These are phyloP conservation scores for Saccharomyces jurei DNA, from an alignment of 805 yeast species.

Conservation along the genomic window DNA sequence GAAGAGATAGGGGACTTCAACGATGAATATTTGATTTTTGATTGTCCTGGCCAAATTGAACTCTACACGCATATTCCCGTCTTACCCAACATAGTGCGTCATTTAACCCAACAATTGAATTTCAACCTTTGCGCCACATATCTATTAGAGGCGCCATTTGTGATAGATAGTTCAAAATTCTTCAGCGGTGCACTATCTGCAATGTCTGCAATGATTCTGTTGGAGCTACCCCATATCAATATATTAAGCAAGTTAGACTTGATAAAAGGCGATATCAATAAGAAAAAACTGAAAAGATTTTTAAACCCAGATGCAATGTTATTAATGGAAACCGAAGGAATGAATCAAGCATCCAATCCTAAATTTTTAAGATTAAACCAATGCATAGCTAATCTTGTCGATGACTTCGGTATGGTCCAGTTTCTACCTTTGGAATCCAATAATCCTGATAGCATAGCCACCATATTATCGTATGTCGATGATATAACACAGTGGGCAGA, in stretches of 20 bases:
- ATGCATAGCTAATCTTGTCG: conserved; percentile 82
- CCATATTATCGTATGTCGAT: conserved; percentile 84
- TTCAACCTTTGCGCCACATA: conserved; percentile 91
- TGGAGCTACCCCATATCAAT: conserved; percentile 92
- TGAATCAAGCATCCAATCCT: conserved; percentile 40
- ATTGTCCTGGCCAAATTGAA: conserved; percentile 96
- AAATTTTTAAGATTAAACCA: conserved; percentile 65
- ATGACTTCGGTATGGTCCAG: conserved; percentile 98
- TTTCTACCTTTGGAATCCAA: conserved; percentile 83
- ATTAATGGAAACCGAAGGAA: conserved; percentile 43
- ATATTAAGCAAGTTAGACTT: conserved; percentile 81
- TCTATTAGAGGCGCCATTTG: conserved; percentile 87
- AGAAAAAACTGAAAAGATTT: conserved; percentile 70
- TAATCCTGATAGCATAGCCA: conserved; percentile 64
- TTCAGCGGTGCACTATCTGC: conserved; percentile 94
- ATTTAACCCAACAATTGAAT: conserved; percentile 67
- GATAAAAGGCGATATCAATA: conserved; percentile 68
- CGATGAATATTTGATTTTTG: conserved; percentile 89
- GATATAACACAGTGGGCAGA: conserved; percentile 98
- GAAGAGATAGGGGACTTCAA: conserved; percentile 94
- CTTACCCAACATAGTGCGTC: conserved; percentile 80
- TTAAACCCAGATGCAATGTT: conserved; percentile 88
- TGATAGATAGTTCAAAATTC: conserved; percentile 82
- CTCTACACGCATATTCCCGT: conserved; percentile 91
- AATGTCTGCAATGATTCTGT: conserved; percentile 94